Conservation (phyloP, 1,284 basidiomycete genomes). For the Pisolithus thermaeus region DNA sequence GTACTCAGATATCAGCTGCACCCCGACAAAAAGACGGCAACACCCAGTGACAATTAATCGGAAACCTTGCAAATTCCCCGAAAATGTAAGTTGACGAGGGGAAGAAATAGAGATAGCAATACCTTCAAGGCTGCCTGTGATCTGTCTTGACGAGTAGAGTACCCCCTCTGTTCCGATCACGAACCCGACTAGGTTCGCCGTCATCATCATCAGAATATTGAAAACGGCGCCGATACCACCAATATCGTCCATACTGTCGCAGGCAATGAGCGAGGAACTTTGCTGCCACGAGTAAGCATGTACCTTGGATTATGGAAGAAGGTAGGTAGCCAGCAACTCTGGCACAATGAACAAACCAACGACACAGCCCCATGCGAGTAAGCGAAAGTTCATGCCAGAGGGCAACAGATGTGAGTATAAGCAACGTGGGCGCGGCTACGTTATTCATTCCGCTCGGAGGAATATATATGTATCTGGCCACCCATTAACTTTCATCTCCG, state of each 20-base stretch:
- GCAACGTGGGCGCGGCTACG: conserved; percentile 60
- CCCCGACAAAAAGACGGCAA: conserved; percentile 72
- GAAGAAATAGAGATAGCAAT: conserved; percentile 9
- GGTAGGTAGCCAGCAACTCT: conserved; percentile 62
- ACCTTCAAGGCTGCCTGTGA: conserved; percentile 69
- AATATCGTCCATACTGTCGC: conserved; percentile 53
- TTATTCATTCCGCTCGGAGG: conserved; percentile 81
- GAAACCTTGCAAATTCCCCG: conserved; percentile 37
- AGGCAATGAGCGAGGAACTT: conserved; percentile 4
- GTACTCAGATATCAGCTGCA: conserved; percentile 96
- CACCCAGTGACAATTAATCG: conserved; percentile 62
- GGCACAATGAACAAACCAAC: conserved; percentile 89
- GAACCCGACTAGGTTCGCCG: conserved; percentile 93
- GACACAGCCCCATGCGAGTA: conserved; percentile 97
- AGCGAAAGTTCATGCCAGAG: conserved; percentile 95
- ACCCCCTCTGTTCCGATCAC: conserved; percentile 88
- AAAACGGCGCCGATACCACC: conserved; percentile 88
- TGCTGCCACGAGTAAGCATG: conserved; percentile 19
- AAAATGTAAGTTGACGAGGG: background rate
- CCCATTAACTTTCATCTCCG: conserved; percentile 1
- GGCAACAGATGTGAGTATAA: conserved; percentile 98
- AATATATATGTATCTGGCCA: conserved; percentile 84
- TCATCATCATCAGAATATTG: conserved; percentile 90
- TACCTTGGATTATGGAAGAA: conserved; percentile 65
- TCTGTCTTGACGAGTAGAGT: conserved; percentile 59